phyloP scores from a whole-genome alignment of 441 rosid genomes.

The Euphorbia schlechtendalii region DNA sequence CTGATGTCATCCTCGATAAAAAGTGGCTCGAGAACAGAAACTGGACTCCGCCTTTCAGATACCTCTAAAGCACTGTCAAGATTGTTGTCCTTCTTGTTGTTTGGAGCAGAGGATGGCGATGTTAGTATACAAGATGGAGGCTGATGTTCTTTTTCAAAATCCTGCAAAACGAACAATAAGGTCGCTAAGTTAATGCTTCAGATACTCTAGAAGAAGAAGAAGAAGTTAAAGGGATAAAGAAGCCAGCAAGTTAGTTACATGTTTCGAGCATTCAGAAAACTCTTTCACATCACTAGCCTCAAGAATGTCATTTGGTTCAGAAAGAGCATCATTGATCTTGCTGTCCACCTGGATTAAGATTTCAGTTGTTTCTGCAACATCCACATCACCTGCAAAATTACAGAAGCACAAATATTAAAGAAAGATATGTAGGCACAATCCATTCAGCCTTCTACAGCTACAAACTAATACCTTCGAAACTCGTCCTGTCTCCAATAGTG shows the following conservation, averaged over 20 bases:
- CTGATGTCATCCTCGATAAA: conserved; percentile 69
- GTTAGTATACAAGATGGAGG: conserved; percentile 36
- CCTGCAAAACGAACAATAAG: conserved; percentile 37
- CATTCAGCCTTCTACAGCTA: conserved; percentile 11
- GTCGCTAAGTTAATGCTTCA: conserved; percentile 1
- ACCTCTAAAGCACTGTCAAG: conserved; percentile 36
- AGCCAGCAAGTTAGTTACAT: conserved; percentile 29
- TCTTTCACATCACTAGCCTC: conserved; percentile 30
- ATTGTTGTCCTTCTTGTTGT: conserved; percentile 35
- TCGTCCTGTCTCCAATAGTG: conserved; percentile 22
- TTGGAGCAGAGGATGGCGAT: conserved; percentile 47
- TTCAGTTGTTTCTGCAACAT: conserved; percentile 28
- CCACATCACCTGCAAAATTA: conserved; percentile 32
- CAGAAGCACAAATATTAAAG: conserved; percentile 1
- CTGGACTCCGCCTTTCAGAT: conserved; percentile 67
- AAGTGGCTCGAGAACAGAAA: conserved; percentile 81
- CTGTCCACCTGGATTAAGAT: conserved; percentile 29
- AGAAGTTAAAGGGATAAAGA: conserved; percentile 8
- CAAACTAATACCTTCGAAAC: conserved; percentile 37
- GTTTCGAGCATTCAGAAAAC: conserved; percentile 23
- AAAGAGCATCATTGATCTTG: conserved; percentile 21
- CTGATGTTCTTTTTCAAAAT: conserved; percentile 26
- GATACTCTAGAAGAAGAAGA: background rate
- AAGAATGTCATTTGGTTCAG: conserved; percentile 23
- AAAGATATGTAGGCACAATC: conserved; percentile 4